Base-by-base conservation (phyloP, 306 rosid species). In the Styphnolobium japonicum region DNA sequence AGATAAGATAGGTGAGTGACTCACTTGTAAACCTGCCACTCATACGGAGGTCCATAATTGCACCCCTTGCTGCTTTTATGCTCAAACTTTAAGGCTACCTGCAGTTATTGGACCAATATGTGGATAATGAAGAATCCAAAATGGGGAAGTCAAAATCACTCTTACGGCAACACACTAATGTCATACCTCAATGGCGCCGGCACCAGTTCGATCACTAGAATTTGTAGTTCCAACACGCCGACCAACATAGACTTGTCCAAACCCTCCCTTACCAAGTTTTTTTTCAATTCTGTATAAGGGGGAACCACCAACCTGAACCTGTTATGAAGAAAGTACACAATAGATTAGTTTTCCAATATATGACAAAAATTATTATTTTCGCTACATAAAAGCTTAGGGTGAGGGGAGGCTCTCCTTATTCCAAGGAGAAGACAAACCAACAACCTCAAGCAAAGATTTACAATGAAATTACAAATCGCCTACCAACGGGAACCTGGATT, bases 51-150 rank as follows among this genome's bases (percentile, higher is more conserved):
- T 75, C 97, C 98, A 74, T 88, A 89, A 76, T 87, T 93, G 75
- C 99, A 96, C 39, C 99, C 99, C 84, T 93, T 93, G 85, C 99
- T 93, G 75, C 84, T 96, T 88, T 88, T 86, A 79, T 93, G 98
- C 88, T 96, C 99, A 6, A 96, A 92, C 84, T 96, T 96, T 71
- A 96, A 90, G 29, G 99, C 99, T 80, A 96, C 98, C 99, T 96
- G 81, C 51, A 58, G 25, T 56, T 72, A 75, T 14, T 22, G 14
- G 12, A 61, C 25, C 61, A 75, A 79, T 12, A 37, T 1, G 5
- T 21, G 15, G 3, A 56, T 43, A 45, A 21, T 4, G 22, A 14
- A 19, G 23, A 69, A 61, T 21, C 19, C 73, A 68, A 43, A 9
- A 23, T 7, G 52, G 10, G 33, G 1, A 49, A 73, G 8, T 18